A percentile compares a stretch with the other conserved stretches of the same genome.
These are phyloP conservation scores for Claviceps paspali DNA, from an alignment of 2,329 filamentous ascomycete genomes.

Conservation along the genomic window DNA sequence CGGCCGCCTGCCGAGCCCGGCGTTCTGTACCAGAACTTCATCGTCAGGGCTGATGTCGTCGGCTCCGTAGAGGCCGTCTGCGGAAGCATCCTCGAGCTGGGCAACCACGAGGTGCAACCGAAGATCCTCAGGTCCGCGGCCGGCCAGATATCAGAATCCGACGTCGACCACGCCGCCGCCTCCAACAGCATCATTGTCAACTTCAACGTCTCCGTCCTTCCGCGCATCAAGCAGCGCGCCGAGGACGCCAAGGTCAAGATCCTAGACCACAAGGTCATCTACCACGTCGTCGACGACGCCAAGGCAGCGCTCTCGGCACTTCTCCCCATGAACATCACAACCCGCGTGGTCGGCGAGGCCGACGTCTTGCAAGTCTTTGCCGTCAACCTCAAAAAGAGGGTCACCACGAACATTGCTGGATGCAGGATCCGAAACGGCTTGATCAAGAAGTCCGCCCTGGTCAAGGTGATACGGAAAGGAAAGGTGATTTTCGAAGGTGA, in stretches of 20 bases:
- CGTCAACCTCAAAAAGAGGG: constrained; percentile 61
- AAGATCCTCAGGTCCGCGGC: constrained; percentile 63
- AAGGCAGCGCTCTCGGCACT: constrained; percentile 52
- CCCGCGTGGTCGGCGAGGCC: constrained; percentile 71
- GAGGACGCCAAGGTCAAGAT: constrained; percentile 58
- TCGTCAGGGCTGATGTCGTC: constrained; percentile 83
- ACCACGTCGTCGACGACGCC: constrained; percentile 61
- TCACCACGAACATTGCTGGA: constrained; percentile 65
- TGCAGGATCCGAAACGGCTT: constrained; percentile 74
- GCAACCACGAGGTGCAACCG: constrained; percentile 69
- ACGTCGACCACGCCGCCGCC: constrained; percentile 72
- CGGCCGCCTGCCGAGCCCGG: constrained; percentile 23
- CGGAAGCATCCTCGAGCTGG: constrained; percentile 60
- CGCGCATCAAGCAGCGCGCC: constrained; percentile 53
- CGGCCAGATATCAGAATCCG: constrained; percentile 68
- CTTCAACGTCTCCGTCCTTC: constrained; percentile 64
- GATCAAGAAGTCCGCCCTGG: constrained; percentile 46
- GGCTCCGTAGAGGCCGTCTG: constrained; percentile 86
- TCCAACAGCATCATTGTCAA: constrained; percentile 66
- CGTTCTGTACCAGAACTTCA: constrained; percentile 53
- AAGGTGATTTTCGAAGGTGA: constrained; percentile 69
- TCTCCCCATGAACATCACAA: constrained; percentile 49
- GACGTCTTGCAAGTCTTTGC: constrained; percentile 72
- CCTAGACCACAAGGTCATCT: constrained; percentile 76
- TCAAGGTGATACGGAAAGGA: constrained; percentile 56